Conservation (phyloP, 2,329 filamentous ascomycete genomes). For the Xylariaceae sp. region DNA sequence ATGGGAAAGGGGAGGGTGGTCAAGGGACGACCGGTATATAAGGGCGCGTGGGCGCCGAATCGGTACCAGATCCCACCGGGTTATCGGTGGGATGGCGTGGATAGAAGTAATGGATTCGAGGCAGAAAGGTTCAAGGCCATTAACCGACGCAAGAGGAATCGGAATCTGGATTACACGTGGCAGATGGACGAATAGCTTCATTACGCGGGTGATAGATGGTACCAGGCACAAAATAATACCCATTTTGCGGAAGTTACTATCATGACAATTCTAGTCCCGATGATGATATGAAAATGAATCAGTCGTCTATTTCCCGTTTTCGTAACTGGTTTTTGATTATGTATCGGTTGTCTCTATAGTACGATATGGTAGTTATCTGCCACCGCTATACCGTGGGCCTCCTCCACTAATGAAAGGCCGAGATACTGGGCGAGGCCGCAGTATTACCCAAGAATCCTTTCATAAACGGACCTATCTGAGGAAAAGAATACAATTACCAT, state of each 20-base stretch:
- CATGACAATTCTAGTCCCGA: not conserved
- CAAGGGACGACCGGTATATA: slow-evolving; percentile 61
- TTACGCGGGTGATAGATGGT: slow-evolving; percentile 5
- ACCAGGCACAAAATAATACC: slow-evolving; percentile 13
- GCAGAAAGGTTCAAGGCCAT: slow-evolving; percentile 84
- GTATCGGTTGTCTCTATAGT: slow-evolving; percentile 4
- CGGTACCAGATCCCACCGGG: slow-evolving; percentile 89
- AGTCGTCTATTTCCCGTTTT: too few relatives aligned
- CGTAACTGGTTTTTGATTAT: slow-evolving; percentile 2
- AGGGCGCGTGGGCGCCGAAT: slow-evolving; percentile 79
- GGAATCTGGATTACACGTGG: slow-evolving; percentile 85
- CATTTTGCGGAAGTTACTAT: not conserved
- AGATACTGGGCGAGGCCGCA: not conserved
- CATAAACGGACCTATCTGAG: not conserved
- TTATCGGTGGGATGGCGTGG: slow-evolving; percentile 94
- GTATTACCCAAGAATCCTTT: not conserved
- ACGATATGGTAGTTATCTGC: not conserved
- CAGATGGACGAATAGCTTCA: slow-evolving; percentile 77
- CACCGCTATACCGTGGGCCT: not conserved
- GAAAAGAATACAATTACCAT: not conserved
- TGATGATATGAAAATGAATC: too few relatives aligned
- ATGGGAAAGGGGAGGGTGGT: slow-evolving; percentile 23
- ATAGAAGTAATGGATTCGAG: slow-evolving; percentile 90
- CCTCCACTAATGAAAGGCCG: not conserved
- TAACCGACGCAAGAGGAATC: slow-evolving; percentile 69